Evolutionary conservation across 371 early-diverging fungal species (phyloP).

Genomic region (Syncephalastrum racemosum): DNA sequence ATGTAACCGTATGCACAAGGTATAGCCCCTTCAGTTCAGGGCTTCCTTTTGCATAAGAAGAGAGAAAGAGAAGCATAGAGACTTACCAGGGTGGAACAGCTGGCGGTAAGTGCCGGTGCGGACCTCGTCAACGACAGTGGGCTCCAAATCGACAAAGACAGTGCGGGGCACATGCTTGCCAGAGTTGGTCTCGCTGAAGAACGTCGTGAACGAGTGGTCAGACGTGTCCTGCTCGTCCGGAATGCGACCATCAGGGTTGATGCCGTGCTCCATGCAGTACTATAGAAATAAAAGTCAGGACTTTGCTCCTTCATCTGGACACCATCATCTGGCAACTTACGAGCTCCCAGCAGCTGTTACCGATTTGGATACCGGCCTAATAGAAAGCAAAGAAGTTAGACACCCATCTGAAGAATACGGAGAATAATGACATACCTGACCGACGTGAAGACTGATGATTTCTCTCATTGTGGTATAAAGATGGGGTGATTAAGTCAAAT

Average conservation of each 20-base stretch:
- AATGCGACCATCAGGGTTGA: conserved; percentile 88
- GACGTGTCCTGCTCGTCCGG: conserved; percentile 46
- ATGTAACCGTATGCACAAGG: conserved; percentile 11
- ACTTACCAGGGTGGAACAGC: conserved; percentile 94
- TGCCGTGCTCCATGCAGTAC: conserved; percentile 96
- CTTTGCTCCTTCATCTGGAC: neutral
- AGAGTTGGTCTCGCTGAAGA: conserved; percentile 93
- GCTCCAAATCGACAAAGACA: conserved; percentile 91
- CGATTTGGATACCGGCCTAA: conserved; percentile 98
- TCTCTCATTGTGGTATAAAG: conserved; percentile 80
- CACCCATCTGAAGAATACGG: too few relatives aligned
- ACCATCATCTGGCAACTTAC: conserved; percentile 12
- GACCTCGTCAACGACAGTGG: conserved; percentile 90
- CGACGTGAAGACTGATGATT: conserved; percentile 95
- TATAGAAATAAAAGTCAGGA: conserved; percentile 1
- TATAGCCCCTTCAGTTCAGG: conserved; percentile 68
- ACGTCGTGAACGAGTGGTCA: conserved; percentile 59
- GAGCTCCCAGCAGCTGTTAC: conserved; percentile 99
- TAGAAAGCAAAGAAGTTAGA: neutral
- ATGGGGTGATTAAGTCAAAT: conserved; percentile 9
- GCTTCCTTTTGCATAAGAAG: conserved; percentile 42
- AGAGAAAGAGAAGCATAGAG: conserved; percentile 89
- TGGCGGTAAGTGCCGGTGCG: conserved; percentile 84
- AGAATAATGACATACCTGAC: conserved; percentile 25
- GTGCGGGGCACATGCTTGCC: conserved; percentile 98